These are phyloP conservation scores for Candida chauliodis DNA, from an alignment of 805 yeast genomes.

Conservation along the genomic window DNA sequence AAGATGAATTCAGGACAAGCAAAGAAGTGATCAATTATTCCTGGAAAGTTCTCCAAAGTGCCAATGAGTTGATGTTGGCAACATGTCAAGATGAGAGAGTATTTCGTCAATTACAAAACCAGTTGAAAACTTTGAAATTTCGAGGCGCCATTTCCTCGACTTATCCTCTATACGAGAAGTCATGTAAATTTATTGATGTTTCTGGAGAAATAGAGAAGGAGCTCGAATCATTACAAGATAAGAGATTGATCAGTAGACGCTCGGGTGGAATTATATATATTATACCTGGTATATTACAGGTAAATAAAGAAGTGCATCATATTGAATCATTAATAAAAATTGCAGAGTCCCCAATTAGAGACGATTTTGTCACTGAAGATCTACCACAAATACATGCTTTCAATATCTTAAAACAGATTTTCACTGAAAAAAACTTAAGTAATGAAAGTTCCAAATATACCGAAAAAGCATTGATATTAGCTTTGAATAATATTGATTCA, in stretches of 20 bases:
- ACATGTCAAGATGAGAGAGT: constrained; percentile 31
- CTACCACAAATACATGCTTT: constrained; percentile 93
- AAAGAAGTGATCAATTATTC: constrained; percentile 60
- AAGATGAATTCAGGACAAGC: constrained; percentile 4
- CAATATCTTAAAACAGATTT: constrained; percentile 74
- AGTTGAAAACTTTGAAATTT: constrained; percentile 73
- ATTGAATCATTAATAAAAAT: constrained; percentile 51
- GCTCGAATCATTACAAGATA: background rate
- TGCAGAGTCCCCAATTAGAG: constrained; percentile 48
- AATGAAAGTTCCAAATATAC: constrained; percentile 47
- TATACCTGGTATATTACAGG: constrained; percentile 54
- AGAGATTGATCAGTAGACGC: constrained; percentile 69
- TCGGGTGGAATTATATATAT: constrained; percentile 90
- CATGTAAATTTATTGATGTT: constrained; percentile 34
- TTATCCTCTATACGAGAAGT: constrained; percentile 64
- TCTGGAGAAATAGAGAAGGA: constrained; percentile 49
- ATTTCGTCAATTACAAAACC: constrained; percentile 61
- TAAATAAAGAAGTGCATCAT: constrained; percentile 24
- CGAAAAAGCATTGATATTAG: constrained; percentile 54
- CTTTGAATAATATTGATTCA: constrained; percentile 62
- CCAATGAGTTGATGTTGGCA: constrained; percentile 51
- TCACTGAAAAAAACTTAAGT: constrained; percentile 68
- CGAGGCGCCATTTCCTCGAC: constrained; percentile 91
- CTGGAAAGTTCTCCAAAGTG: constrained; percentile 83
- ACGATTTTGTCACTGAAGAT: constrained; percentile 54